These are phyloP conservation scores for Tricholoma hemisulphureum DNA, from an alignment of 768 basidiomycete species.

Conservation along the genomic window DNA sequence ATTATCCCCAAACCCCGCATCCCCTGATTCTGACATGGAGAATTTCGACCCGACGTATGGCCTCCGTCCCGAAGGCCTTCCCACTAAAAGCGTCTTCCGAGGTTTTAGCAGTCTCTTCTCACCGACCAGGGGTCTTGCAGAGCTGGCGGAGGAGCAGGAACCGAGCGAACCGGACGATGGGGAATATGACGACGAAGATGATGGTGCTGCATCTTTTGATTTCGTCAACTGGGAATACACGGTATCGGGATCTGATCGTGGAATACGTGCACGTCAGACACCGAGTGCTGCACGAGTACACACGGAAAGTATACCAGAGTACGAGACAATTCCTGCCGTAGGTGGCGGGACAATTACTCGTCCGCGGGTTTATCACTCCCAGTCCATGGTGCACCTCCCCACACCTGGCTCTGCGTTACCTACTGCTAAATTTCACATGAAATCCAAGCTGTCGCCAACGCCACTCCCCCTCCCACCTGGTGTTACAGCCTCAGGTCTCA, in stretches of 20 bases:
- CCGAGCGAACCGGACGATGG: conserved; percentile 43
- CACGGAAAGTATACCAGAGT: conserved; percentile 52
- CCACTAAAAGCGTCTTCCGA: conserved; percentile 77
- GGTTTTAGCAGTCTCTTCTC: conserved; percentile 74
- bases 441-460: neutral
- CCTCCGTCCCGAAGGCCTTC: conserved; percentile 86
- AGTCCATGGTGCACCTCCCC: conserved; percentile 61
- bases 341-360: conserved; percentile 87
- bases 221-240: conserved; percentile 71
- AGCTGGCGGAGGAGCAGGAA: conserved; percentile 68
- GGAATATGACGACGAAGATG: conserved; percentile 34
- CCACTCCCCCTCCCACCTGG: conserved; percentile 19
- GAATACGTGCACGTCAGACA: conserved; percentile 33
- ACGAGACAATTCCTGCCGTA: conserved; percentile 87
- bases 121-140: conserved; percentile 68
- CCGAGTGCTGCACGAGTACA: conserved; percentile 39
- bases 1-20: conserved; percentile 5
- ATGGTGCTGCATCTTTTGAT: conserved; percentile 52
- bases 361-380: conserved; percentile 82
- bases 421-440: conserved; percentile 11
- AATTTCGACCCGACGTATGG: conserved; percentile 97
- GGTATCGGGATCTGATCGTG: conserved; percentile 38
- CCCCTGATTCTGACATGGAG: conserved; percentile 51
- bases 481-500: conserved; percentile 23
- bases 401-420: conserved; percentile 16